These are phyloP conservation scores for Talaromyces piceae DNA, from an alignment of 2,329 filamentous ascomycete genomes.

Conservation along the genomic window DNA sequence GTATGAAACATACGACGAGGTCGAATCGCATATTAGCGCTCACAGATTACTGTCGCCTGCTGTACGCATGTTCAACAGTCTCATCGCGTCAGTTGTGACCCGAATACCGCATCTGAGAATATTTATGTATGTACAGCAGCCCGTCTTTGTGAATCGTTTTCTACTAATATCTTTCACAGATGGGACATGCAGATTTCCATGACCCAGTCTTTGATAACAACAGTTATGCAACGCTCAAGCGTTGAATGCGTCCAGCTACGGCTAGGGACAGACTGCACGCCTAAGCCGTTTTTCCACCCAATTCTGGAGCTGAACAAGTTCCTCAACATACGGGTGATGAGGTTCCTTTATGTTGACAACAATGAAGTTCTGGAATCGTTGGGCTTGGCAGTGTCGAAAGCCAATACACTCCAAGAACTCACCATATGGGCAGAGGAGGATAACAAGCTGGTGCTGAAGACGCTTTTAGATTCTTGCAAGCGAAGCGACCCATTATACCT, in stretches of 20 bases:
- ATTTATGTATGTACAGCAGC: neutral
- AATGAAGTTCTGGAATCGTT: neutral
- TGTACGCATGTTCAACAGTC: neutral
- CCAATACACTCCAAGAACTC: neutral
- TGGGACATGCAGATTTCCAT: neutral
- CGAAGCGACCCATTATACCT: neutral
- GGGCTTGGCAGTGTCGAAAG: neutral
- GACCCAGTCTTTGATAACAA: neutral
- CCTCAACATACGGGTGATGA: neutral
- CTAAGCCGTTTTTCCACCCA: neutral
- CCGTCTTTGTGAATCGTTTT: neutral
- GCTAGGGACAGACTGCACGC: neutral
- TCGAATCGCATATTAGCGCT: neutral
- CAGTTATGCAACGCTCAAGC: neutral
- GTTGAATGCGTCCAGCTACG: neutral
- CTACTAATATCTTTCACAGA: neutral
- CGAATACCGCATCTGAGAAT: neutral
- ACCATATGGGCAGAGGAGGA: neutral
- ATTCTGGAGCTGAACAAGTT: neutral
- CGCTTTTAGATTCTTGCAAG: neutral
- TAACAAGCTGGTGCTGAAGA: neutral
- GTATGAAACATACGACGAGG: neutral
- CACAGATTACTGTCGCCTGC: neutral
- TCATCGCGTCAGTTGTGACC: neutral
- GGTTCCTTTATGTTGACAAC: neutral